These are phyloP conservation scores for Chalciporus pseudorubinellus DNA, from an alignment of 768 basidiomycete species.

Conservation along the genomic window DNA sequence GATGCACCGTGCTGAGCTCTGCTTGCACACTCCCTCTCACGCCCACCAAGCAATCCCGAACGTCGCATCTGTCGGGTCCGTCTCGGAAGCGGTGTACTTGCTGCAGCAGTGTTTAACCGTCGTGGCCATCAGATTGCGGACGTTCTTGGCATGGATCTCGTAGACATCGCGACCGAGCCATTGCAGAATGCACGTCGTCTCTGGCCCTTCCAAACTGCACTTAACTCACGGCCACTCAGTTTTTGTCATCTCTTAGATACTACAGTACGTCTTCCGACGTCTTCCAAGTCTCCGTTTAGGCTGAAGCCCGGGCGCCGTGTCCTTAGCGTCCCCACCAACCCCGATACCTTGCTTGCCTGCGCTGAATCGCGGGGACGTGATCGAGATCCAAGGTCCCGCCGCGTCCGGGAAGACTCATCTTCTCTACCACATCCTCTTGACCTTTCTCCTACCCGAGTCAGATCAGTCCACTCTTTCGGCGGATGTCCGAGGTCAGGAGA, in stretches of 20 bases:
- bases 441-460: constrained; percentile 51
- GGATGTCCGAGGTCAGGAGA: constrained; percentile 56
- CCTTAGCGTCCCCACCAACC: constrained; percentile 28
- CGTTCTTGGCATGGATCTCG: constrained; percentile 19
- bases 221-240: constrained; percentile 33
- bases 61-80: not conserved
- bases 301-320: constrained; percentile 33
- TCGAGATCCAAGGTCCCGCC: constrained; percentile 76
- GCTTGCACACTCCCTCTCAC: too few relatives aligned
- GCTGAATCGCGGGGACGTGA: constrained; percentile 55
- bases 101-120: not conserved
- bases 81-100: too few relatives aligned
- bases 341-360: constrained; percentile 24
- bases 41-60: not conserved
- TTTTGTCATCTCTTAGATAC: constrained; percentile 40
- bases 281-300: constrained; percentile 7
- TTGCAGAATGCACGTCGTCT: constrained; percentile 31
- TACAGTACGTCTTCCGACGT: constrained; percentile 32
- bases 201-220: not conserved
- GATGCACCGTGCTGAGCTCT: too few relatives aligned
- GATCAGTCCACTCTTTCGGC: constrained; percentile 22
- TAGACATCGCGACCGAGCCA: constrained; percentile 34
- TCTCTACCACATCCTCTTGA: constrained; percentile 61
- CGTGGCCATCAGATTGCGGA: not conserved
- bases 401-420: constrained; percentile 78